phyloP scores from a whole-genome alignment of 352 stramenopile species.

The Pythium rhizo-oryzae region DNA sequence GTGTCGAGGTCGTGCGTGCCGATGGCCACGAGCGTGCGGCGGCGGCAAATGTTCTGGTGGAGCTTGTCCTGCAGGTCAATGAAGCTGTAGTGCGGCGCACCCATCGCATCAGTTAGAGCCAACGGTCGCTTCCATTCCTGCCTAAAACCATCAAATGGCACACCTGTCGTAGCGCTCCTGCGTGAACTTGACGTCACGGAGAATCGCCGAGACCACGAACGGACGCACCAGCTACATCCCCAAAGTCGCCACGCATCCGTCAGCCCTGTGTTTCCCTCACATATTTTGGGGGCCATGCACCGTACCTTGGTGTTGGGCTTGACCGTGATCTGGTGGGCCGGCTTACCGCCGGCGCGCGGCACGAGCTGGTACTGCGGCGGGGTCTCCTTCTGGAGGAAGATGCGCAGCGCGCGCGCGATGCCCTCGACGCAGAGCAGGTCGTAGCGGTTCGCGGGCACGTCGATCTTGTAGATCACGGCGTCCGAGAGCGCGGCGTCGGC shows the following conservation, averaged over 20 bases:
- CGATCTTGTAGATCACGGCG: slow-evolving; percentile 99
- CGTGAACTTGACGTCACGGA: slow-evolving; percentile 97
- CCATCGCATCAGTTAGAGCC: not conserved
- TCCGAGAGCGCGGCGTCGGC: slow-evolving; percentile 54
- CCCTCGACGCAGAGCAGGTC: slow-evolving; percentile 99
- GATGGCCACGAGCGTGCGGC: slow-evolving; percentile 99
- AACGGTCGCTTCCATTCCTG: not conserved
- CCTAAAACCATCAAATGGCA: not conserved
- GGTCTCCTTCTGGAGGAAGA: slow-evolving; percentile 97
- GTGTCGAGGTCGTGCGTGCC: slow-evolving; percentile 99
- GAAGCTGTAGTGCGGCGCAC: slow-evolving; percentile 78
- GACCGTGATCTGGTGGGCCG: slow-evolving; percentile 85
- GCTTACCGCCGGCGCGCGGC: slow-evolving; percentile 42
- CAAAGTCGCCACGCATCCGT: not conserved
- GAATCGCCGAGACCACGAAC: slow-evolving; percentile 97
- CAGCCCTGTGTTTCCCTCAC: not conserved
- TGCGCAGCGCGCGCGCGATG: slow-evolving; percentile 94
- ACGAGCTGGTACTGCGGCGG: slow-evolving; percentile 87
- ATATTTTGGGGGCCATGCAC: too few relatives aligned
- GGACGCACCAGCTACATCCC: slow-evolving; percentile 88
- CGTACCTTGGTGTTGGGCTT: slow-evolving; percentile 87
- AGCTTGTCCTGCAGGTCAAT: slow-evolving; percentile 99
- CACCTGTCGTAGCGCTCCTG: slow-evolving; percentile 94
- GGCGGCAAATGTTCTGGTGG: slow-evolving; percentile 99
- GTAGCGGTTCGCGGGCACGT: slow-evolving; percentile 99